phyloP scores from a whole-genome alignment of 805 yeast genomes.

The Kregervanrija pseudodelftensis region DNA sequence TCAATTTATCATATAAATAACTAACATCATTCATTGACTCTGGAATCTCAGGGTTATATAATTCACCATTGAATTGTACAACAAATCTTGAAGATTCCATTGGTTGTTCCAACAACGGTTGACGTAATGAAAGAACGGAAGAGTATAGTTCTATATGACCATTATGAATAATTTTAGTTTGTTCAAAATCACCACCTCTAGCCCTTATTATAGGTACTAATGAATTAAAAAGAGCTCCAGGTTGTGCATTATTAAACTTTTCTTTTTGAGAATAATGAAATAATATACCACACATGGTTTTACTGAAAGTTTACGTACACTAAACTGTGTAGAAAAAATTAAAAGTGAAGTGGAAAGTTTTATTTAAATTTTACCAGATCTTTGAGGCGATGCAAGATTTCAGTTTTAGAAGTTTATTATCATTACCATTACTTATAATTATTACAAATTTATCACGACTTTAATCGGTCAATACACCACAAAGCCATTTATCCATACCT shows the following conservation, averaged over 20 bases:
- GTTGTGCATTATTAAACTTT: conserved; percentile 8
- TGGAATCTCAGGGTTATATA: conserved; percentile 55
- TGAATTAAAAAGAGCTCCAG: conserved; percentile 21
- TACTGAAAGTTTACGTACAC: too few species aligned
- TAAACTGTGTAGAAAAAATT: too few species aligned
- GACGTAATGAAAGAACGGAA: conserved; percentile 73
- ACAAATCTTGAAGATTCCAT: conserved; percentile 29
- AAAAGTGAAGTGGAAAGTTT: too few species aligned
- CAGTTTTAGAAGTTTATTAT: too few species aligned
- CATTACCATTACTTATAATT: too few species aligned
- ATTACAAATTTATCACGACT: too few species aligned
- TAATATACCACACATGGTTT: conserved; percentile 51
- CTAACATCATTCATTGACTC: conserved; percentile 53
- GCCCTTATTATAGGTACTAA: conserved; percentile 40
- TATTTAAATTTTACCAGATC: not conserved
- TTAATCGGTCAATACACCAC: too few species aligned
- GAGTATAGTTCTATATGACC: conserved; percentile 40
- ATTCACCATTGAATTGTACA: conserved; percentile 86
- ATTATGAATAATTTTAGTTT: conserved; percentile 16
- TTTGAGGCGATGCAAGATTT: not conserved
- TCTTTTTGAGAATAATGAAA: conserved; percentile 22
- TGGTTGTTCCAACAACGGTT: conserved; percentile 79
- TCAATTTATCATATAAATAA: conserved; percentile 32
- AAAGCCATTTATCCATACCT: not conserved
- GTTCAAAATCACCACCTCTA: conserved; percentile 60